Base-by-base conservation (phyloP, 441 rosid genomes). In the Croton laevigatus region DNA sequence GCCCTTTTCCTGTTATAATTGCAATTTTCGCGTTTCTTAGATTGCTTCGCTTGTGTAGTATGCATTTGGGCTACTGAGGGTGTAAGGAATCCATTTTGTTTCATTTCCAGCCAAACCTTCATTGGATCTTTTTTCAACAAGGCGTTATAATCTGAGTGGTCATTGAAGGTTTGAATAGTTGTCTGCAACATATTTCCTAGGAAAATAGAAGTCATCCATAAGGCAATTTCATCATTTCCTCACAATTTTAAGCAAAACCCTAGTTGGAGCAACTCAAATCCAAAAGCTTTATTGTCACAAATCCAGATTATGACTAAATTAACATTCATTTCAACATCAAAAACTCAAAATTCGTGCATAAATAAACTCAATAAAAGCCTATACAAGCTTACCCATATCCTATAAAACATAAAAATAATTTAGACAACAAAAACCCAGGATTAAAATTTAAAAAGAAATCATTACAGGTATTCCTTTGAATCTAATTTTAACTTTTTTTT, bases 41-140 rank as follows among this genome's bases (percentile, higher is more conserved):
- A 65, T 46, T 48, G 6, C 71, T 76, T 76, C 19, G 57, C 71
- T 1, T 78, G 83, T 7, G 46, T 60, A 2, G 83, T 1, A 27
- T 27, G 78, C 52, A 66, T 63, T 27, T 54, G 75, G 42, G 73
- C 73, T 44, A 62, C 71, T 48, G 80, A 62, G 16, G 79, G 59
- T 3, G 83, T 71, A 42, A 80, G 73, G 65, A 74, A 80, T 6
- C 83, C 78, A 3, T 80, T 80, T 66, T 72, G 65, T 53, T 80
- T 80, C 83, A 80, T 74, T 60, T 74, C 83, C 59, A 64, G 71
- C 83, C 83, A 80, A 40, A 75, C 59, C 73, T 34, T 74, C 62
- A 80, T 58, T 14, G 83, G 42, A 23, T 80, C 81, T 48, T 71
- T 77, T 71, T 73, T 59, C 22, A 16, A 48, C 22, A 48, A 48